A percentile compares a stretch with the other conserved stretches of the same genome.
These are phyloP conservation scores for Comarum palustre DNA, from an alignment of 306 rosid species.

Conservation along the genomic window DNA sequence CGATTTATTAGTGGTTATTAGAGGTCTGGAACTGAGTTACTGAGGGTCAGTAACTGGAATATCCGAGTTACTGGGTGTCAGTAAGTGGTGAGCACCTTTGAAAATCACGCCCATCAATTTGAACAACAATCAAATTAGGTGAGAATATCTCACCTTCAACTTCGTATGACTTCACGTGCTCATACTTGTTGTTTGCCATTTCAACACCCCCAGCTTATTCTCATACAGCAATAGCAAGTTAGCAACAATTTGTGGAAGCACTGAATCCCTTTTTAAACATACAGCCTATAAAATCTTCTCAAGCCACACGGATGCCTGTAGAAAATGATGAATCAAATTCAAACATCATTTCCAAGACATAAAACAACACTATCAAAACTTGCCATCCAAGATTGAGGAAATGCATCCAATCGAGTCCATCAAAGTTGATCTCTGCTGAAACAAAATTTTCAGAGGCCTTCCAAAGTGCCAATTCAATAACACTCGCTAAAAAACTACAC, in stretches of 20 bases:
- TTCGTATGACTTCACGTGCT: slow-evolving; percentile 74
- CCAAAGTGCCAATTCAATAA: background rate
- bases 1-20: too few species aligned
- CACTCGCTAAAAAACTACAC: background rate
- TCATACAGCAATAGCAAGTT: background rate
- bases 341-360: background rate
- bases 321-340: background rate
- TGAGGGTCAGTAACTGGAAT: too few species aligned
- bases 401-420: background rate
- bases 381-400: background rate
- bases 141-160: slow-evolving; percentile 65
- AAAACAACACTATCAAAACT: background rate
- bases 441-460: too few species aligned
- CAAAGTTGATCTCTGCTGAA: background rate
- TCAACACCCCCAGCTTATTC: background rate
- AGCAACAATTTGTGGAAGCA: background rate
- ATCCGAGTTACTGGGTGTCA: too few species aligned
- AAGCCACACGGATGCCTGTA: background rate
- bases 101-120: slow-evolving; percentile 47
- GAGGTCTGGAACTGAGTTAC: too few species aligned
- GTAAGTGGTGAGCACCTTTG: slow-evolving; percentile 28
- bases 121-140: slow-evolving; percentile 64
- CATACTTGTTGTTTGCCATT: slow-evolving; percentile 81
- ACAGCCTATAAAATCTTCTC: background rate
- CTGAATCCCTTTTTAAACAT: background rate